Base-by-base conservation (phyloP, 441 rosid genomes). In the Populus tomentosa region DNA sequence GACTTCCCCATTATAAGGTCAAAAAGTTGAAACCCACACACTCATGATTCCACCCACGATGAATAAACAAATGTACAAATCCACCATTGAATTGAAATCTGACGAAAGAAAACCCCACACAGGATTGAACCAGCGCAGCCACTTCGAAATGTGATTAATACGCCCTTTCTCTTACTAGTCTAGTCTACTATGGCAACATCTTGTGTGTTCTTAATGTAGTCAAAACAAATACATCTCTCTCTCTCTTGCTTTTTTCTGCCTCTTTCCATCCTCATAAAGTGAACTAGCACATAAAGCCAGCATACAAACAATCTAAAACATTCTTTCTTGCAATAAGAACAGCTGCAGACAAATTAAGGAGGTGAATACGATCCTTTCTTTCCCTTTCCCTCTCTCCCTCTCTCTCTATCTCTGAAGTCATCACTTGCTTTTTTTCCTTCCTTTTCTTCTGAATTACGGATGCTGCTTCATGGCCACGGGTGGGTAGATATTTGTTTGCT, bases 391-490 rank as follows among this genome's bases (percentile, higher is more conserved):
- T 83, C 80, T 82, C 68, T 69, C 65, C 42, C 30, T 59, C 61
- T 79, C 82, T 84, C 82, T 81, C 77, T 80, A 73, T 72, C 38
- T 72, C 84, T 81, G 79, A 86, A 82, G 82, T 86, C 81, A 87
- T 81, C 88, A 76, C 24, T 72, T 82, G 75, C 85, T 82, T 89
- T 82, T 87, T 82, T 73, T 81, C 84, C 69, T 14, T 78, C 81
- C 77, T 84, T 81, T 84, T 87, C 88, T 80, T 86, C 89, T 87
- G 83, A 84, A 80, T 83, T 83, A 89, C 88, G 97, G 95, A 87
- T 76, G 92, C 92, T 86, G 87, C 89, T 85, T 80, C 88, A 84
- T 89, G 92, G 91, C 85, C 91, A 69, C 94, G 86, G 93, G 93
- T 91, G 83, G 85, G 80, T 84, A 75, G 40, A 64, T 64, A 77